A percentile compares a stretch with the other conserved stretches of the same genome.
phyloP scores from a whole-genome alignment of 352 stramenopile species.

The Phytophthora sojae region DNA sequence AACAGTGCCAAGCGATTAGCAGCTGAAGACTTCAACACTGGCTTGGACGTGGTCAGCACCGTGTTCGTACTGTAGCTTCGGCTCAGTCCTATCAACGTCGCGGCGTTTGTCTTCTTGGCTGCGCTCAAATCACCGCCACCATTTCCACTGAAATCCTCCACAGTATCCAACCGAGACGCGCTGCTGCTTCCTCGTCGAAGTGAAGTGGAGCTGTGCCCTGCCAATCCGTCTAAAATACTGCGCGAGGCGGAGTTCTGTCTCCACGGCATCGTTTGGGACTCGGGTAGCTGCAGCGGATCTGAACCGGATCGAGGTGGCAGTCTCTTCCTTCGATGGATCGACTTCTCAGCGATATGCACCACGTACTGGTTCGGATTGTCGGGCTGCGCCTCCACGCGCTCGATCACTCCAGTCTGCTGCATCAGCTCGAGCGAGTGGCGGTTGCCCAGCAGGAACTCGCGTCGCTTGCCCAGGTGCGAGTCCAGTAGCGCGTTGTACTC shows the following conservation, averaged over 20 bases:
- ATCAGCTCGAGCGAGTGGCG: conserved; percentile 59
- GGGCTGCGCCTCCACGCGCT: conserved; percentile 51
- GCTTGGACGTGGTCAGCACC: conserved; percentile 21
- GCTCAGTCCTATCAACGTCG: conserved; percentile 31
- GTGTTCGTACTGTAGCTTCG: conserved; percentile 27
- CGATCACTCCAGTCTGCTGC: conserved; percentile 71
- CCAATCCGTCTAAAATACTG: conserved; percentile 7
- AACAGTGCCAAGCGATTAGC: conserved; percentile 32
- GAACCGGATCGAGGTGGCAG: conserved; percentile 37
- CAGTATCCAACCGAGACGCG: conserved; percentile 3
- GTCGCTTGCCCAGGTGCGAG: conserved; percentile 61
- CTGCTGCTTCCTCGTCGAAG: conserved; percentile 2
- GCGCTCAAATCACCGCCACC: neutral
- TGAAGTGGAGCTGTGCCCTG: neutral
- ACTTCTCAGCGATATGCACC: conserved; percentile 65
- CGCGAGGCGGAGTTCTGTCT: conserved; percentile 19
- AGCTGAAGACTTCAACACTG: conserved; percentile 33
- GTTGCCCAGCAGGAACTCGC: conserved; percentile 74
- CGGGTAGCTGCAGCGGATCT: conserved; percentile 24
- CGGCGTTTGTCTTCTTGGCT: conserved; percentile 29
- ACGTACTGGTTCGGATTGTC: conserved; percentile 77
- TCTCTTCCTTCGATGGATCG: conserved; percentile 51
- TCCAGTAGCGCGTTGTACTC: conserved; percentile 80
- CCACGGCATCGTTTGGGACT: conserved; percentile 27
- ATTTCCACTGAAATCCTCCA: neutral